Conservation (phyloP, 1,284 basidiomycete genomes). For the Schizophyllum amplum region DNA sequence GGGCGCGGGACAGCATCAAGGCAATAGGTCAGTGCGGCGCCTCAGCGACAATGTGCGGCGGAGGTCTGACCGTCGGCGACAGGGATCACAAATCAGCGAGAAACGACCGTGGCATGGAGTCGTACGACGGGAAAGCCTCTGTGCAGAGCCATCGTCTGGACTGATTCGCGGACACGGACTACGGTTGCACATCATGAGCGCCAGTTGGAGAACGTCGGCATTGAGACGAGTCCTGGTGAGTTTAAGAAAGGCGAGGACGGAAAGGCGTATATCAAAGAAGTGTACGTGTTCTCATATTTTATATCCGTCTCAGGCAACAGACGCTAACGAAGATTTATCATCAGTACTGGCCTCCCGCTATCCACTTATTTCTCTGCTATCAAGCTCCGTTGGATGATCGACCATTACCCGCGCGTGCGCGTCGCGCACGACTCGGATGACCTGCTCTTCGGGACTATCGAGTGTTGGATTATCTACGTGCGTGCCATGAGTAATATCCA, state of each 20-base stretch:
- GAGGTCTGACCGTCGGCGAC: slow-evolving; percentile 13
- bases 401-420: slow-evolving; percentile 75
- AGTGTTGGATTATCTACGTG: slow-evolving; percentile 93
- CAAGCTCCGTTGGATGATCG: slow-evolving; percentile 96
- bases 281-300: slow-evolving; percentile 40
- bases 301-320: background rate
- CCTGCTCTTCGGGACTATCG: slow-evolving; percentile 89
- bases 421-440: slow-evolving; percentile 79
- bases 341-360: slow-evolving; percentile 83
- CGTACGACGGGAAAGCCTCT: slow-evolving; percentile 82
- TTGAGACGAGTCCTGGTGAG: slow-evolving; percentile 62
- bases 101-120: slow-evolving; percentile 95
- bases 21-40: slow-evolving; percentile 71
- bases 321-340: slow-evolving; percentile 5
- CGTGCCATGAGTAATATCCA: slow-evolving; percentile 29
- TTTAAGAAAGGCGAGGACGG: slow-evolving; percentile 69
- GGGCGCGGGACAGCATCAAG: slow-evolving; percentile 76
- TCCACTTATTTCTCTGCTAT: slow-evolving; percentile 97
- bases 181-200: slow-evolving; percentile 75
- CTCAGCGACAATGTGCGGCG: background rate
- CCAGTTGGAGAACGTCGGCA: slow-evolving; percentile 66
- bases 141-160: slow-evolving; percentile 93
- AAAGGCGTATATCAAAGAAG: slow-evolving; percentile 53
- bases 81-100: slow-evolving; percentile 97
- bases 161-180: slow-evolving; percentile 85